Evolutionary conservation across 83 land plant species (phyloP), one percentile per base, ranked within the genome.

Genomic region (Diphasiastrum complanatum): DNA sequence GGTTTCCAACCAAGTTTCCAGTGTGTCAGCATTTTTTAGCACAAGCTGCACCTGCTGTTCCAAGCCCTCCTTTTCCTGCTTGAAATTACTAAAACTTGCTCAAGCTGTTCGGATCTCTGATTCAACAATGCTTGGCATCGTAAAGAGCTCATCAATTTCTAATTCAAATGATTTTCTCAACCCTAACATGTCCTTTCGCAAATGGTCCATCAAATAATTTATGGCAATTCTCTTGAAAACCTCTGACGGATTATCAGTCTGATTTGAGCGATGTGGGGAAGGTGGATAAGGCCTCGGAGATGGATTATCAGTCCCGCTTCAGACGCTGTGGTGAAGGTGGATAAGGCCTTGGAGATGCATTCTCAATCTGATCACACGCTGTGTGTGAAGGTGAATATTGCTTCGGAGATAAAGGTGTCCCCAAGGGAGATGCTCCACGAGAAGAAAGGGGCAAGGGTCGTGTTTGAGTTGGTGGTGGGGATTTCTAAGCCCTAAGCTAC

Each of bases 111-210:
- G 50, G 78, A 78, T 33, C 97, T 61, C 70, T 74, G 68, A 45
- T 78, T 67, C 60, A 95, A 61, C 61, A 63, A 56, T 1, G 75
- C 86, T 74, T 95, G n/a, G 99, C 0, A 75, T 58, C 10, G 35
- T 62, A 45, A 86, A 80, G 33, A 89, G 43, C 45, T 64, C 73
- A 27, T 95, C 99, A 89, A 95, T 82, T 75, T 86, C 93, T 1
- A 54, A 73, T 71, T 86, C 89, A 45, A 71, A 64, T 10, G 70
- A 37, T 65, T 70, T 82, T 75, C 91, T 70, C 64, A 95, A n/a
- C 40, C 26, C 72, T 2, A 26, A 61, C 23, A 81, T 63, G 56
- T 95, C 99, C 14, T 27, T 59, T 36, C 80, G 81, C 22, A 69
- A 56, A 22, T 40, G 67, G 57, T 80, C 85, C 23, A 81, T 65